These are phyloP conservation scores for Echium plantagineum DNA, from an alignment of 257 asterid genomes.

Conservation along the genomic window DNA sequence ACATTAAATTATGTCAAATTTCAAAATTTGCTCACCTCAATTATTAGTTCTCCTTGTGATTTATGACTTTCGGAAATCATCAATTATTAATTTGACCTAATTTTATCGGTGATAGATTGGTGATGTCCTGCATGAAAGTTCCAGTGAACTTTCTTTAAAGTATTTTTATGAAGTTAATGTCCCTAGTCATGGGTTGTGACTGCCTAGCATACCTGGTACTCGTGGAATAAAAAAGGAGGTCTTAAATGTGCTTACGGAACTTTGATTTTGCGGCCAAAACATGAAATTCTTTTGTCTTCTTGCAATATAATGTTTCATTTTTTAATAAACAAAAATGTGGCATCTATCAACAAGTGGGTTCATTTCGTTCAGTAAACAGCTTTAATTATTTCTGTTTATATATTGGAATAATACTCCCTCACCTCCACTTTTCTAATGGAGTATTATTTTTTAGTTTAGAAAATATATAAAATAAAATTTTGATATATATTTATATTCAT, in stretches of 20 bases:
- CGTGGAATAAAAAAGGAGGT: slow-evolving; percentile 2
- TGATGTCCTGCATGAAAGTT: not conserved
- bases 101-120: not conserved
- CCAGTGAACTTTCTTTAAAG: not conserved
- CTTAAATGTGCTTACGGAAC: slow-evolving; percentile 14
- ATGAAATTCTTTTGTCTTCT: slow-evolving; percentile 25
- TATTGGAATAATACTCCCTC: too few species aligned
- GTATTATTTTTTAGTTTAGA: too few species aligned
- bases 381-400: slow-evolving; percentile 18
- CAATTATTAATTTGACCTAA: too few species aligned
- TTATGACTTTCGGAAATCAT: too few species aligned
- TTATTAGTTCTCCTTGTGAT: too few species aligned
- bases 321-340: slow-evolving; percentile 12
- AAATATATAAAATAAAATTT: too few species aligned
- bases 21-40: too few species aligned
- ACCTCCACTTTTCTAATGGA: too few species aligned
- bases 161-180: not conserved
- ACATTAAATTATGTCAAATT: too few species aligned
- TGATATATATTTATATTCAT: too few species aligned
- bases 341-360: slow-evolving; percentile 18
- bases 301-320: slow-evolving; percentile 11
- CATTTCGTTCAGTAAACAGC: slow-evolving; percentile 24
- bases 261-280: slow-evolving; percentile 27
- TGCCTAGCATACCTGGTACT: slow-evolving; percentile 2
- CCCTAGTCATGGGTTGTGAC: not conserved